Percentiles rank a stretch among this genome's conserved stretches.
These are phyloP conservation scores for Pestalotiopsis sp. DNA, from an alignment of 2,329 filamentous ascomycete species.

Conservation along the genomic window DNA sequence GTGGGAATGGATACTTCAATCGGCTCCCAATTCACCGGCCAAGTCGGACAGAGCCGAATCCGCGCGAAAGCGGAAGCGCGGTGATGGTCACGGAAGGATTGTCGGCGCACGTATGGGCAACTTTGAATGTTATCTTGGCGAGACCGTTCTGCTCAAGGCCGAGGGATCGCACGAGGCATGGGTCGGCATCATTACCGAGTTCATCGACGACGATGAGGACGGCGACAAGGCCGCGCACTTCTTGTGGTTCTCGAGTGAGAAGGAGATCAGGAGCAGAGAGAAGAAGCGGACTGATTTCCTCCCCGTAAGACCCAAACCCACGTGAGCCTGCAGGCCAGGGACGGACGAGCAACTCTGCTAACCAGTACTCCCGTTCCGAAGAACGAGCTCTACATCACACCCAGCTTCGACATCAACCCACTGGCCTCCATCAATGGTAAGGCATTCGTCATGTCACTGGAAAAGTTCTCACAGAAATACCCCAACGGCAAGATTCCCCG, in stretches of 20 bases:
- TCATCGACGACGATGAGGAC: conserved; percentile 73
- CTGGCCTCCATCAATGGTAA: conserved; percentile 89
- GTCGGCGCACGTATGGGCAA: conserved; percentile 80
- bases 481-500: conserved; percentile 77
- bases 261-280: conserved; percentile 81
- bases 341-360: background rate
- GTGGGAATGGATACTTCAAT: conserved; percentile 80
- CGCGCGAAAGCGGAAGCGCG: conserved; percentile 39
- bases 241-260: conserved; percentile 94
- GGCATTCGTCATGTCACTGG: conserved; percentile 76
- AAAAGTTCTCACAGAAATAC: conserved; percentile 68
- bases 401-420: conserved; percentile 85
- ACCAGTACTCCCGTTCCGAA: conserved; percentile 31
- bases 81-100: conserved; percentile 54
- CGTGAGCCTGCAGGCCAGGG: too few relatives aligned
- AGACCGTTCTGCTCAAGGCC: conserved; percentile 84
- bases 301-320: conserved; percentile 45
- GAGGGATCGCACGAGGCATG: conserved; percentile 86
- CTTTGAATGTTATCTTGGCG: conserved; percentile 81
- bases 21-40: conserved; percentile 8
- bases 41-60: conserved; percentile 9
- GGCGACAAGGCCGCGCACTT: conserved; percentile 83
- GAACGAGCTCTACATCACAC: conserved; percentile 92
- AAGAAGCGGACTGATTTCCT: conserved; percentile 83
- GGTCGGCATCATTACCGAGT: conserved; percentile 87